Evolutionary conservation across 2,329 filamentous ascomycete species (phyloP).

Genomic region (Karstenula rhodostoma): DNA sequence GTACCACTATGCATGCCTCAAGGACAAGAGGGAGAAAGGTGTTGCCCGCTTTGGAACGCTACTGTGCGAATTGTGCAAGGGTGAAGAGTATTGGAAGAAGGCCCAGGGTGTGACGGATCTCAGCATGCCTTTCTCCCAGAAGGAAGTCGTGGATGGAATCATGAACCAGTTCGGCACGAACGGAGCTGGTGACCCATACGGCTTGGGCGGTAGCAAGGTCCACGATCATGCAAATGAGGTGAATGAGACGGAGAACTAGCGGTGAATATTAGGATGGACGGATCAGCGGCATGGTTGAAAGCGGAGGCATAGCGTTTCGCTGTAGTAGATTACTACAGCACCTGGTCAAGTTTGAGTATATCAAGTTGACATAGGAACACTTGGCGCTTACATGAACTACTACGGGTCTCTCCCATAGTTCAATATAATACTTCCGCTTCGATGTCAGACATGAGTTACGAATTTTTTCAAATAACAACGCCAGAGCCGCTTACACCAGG

Average conservation of each 20-base stretch:
- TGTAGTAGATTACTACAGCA: too few species aligned
- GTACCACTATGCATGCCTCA: slow-evolving; percentile 35
- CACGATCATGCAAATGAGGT: background rate
- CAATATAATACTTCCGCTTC: too few species aligned
- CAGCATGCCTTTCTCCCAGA: background rate
- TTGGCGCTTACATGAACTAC: too few species aligned
- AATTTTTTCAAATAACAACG: too few species aligned
- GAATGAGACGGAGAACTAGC: background rate
- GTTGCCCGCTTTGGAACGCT: background rate
- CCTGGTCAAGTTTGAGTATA: too few species aligned
- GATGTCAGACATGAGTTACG: too few species aligned
- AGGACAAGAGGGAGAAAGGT: slow-evolving; percentile 10
- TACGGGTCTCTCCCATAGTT: too few species aligned
- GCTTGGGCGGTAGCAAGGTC: background rate
- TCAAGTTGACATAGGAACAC: too few species aligned
- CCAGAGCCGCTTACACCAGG: too few species aligned
- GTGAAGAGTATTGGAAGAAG: slow-evolving; percentile 3
- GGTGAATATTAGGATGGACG: too few species aligned
- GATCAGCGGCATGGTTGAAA: too few species aligned
- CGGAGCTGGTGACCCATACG: background rate
- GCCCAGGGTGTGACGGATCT: background rate
- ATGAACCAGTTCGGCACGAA: background rate
- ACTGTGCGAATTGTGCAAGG: background rate
- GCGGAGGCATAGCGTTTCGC: too few species aligned
- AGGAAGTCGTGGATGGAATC: background rate